A percentile compares a stretch with the other conserved stretches of the same genome.
These are phyloP conservation scores for Syzygium grande DNA, from an alignment of 345 rosid genomes.

Conservation along the genomic window DNA sequence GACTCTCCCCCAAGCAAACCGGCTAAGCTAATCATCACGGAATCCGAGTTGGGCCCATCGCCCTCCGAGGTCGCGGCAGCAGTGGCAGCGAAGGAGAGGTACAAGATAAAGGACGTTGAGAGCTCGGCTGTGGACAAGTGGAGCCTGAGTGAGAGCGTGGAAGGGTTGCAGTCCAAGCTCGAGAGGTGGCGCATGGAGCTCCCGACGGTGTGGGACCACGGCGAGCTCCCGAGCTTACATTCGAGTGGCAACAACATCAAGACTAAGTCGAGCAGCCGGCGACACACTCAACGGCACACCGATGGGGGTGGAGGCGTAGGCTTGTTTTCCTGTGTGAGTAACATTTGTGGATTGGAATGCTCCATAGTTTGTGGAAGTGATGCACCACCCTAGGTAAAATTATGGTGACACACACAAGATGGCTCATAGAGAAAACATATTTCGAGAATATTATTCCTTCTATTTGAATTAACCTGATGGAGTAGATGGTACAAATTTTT, in stretches of 20 bases:
- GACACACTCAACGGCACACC: slow-evolving; percentile 26
- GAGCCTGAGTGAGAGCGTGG: slow-evolving; percentile 60
- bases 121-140: slow-evolving; percentile 40
- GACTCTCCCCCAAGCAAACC: slow-evolving; percentile 2
- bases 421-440: neutral
- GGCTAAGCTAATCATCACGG: slow-evolving; percentile 26
- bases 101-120: slow-evolving; percentile 28
- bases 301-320: slow-evolving; percentile 25
- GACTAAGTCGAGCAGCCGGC: slow-evolving; percentile 1
- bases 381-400: slow-evolving; percentile 1
- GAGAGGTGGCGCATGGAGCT: slow-evolving; percentile 79
- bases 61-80: slow-evolving; percentile 79
- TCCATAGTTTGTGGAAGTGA: slow-evolving; percentile 52
- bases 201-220: slow-evolving; percentile 51
- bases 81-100: slow-evolving; percentile 29
- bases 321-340: slow-evolving; percentile 62
- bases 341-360: slow-evolving; percentile 59
- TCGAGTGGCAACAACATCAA: slow-evolving; percentile 6
- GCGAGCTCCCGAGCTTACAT: slow-evolving; percentile 19
- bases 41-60: slow-evolving; percentile 79
- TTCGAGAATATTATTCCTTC: neutral
- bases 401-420: neutral
- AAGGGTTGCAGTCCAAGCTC: slow-evolving; percentile 72
- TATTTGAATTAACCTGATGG: neutral
- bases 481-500: neutral